Conservation (phyloP, 768 basidiomycete species). For the Lyophyllum atratum region DNA sequence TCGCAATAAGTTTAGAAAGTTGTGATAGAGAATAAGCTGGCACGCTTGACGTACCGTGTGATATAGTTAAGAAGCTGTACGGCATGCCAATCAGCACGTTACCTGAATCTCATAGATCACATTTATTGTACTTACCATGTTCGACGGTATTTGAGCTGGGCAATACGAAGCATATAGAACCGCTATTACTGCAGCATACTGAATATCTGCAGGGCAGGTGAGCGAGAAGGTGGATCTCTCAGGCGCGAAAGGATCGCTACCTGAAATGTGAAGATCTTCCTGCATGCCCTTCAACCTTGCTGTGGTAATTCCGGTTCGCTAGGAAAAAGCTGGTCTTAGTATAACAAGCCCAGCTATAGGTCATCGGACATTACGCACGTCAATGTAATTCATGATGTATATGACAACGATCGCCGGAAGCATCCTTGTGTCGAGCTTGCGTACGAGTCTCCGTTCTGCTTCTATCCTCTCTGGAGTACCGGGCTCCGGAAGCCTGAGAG, state of each 20-base stretch:
- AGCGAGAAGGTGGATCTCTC: conserved; percentile 1
- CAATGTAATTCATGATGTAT: conserved; percentile 70
- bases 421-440: conserved; percentile 57
- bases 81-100: not conserved
- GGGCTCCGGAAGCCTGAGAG: conserved; percentile 15
- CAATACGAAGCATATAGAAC: conserved; percentile 60
- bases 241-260: conserved; percentile 20
- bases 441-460: conserved; percentile 47
- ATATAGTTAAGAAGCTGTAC: conserved; percentile 55
- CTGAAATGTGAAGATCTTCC: conserved; percentile 46
- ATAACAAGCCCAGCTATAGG: not conserved
- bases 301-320: conserved; percentile 54
- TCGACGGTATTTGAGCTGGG: conserved; percentile 67
- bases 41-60: conserved; percentile 37
- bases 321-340: not conserved
- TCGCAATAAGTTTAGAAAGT: not conserved
- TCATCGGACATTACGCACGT: conserved; percentile 38
- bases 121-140: conserved; percentile 56
- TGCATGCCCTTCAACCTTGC: conserved; percentile 54
- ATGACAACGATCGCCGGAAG: conserved; percentile 60
- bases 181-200: conserved; percentile 54
- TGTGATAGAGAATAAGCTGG: not conserved
- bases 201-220: conserved; percentile 41
- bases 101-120: not conserved
- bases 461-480: conserved; percentile 32